Percentiles rank a stretch among this genome's conserved stretches.
Evolutionary conservation across 192 early-diverging fungal species (phyloP).

Genomic region (Spizellomyces sp.): DNA sequence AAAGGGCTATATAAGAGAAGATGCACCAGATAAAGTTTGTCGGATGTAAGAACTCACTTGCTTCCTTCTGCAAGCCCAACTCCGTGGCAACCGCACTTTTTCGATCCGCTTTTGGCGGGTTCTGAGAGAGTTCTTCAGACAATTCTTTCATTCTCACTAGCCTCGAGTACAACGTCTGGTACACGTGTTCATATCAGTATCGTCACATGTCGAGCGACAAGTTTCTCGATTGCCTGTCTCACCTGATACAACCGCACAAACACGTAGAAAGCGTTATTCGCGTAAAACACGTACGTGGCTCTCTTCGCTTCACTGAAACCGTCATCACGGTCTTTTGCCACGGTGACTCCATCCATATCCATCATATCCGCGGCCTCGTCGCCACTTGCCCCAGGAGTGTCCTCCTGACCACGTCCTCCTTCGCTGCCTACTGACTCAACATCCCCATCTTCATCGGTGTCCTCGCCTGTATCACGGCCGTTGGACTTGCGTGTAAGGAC

Average conservation of each 20-base stretch:
- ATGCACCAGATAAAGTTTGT: no score
- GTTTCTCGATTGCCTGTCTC: slow-evolving; percentile 6
- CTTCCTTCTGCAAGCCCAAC: slow-evolving; percentile 45
- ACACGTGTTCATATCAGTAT: slow-evolving; percentile 12
- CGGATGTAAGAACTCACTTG: slow-evolving; percentile 12
- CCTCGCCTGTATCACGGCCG: slow-evolving; percentile 14
- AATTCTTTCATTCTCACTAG: slow-evolving; percentile 78
- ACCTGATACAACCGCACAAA: slow-evolving; percentile 89
- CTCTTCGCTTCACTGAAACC: slow-evolving; percentile 17
- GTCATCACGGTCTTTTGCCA: not conserved
- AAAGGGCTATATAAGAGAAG: no score
- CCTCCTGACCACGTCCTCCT: slow-evolving; percentile 8
- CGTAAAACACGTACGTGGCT: slow-evolving; percentile 73
- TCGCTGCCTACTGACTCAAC: not conserved
- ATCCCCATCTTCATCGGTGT: slow-evolving; percentile 39
- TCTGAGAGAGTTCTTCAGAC: slow-evolving; percentile 57
- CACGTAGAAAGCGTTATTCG: slow-evolving; percentile 82
- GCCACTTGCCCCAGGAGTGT: not conserved
- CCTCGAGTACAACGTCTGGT: slow-evolving; percentile 83
- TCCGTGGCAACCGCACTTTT: slow-evolving; percentile 62
- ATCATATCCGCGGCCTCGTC: slow-evolving; percentile 10
- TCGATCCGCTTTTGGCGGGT: slow-evolving; percentile 55
- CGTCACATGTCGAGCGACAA: not conserved
- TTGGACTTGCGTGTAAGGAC: slow-evolving; percentile 12
- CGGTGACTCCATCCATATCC: slow-evolving; percentile 8